A percentile compares a stretch with the other conserved stretches of the same genome.
phyloP scores from a whole-genome alignment of 768 basidiomycete genomes.

The Boletus pseudo-olivaceus region DNA sequence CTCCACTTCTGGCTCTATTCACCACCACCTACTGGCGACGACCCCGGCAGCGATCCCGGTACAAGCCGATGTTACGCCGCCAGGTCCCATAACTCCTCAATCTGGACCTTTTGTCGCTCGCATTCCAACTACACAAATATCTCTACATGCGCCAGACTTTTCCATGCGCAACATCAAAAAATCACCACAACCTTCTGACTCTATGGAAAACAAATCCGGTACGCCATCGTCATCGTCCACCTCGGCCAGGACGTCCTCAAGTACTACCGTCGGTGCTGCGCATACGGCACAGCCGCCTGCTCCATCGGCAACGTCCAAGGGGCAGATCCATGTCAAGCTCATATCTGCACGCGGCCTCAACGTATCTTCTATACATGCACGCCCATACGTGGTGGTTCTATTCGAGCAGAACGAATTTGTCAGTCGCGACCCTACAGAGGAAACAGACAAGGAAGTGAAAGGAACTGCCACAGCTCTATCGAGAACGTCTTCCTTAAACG shows the following conservation, averaged over 20 bases:
- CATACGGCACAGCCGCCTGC: conserved; percentile 27
- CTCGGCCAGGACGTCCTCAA: conserved; percentile 34
- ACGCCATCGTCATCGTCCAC: conserved; percentile 42
- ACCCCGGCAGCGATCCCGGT: conserved; percentile 19
- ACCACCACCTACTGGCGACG: conserved; percentile 31
- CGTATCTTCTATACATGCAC: conserved; percentile 58
- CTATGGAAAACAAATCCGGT: conserved; percentile 36
- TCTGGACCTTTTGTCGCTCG: conserved; percentile 47
- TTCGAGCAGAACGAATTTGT: conserved; percentile 99
- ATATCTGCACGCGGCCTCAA: conserved; percentile 86
- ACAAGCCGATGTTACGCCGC: conserved; percentile 37
- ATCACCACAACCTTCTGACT: conserved; percentile 27
- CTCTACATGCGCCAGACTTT: conserved; percentile 84
- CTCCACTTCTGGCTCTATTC: conserved; percentile 18
- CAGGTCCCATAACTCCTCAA: conserved; percentile 46
- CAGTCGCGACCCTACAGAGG: conserved; percentile 81
- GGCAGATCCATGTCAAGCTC: conserved; percentile 94
- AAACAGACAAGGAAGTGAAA: conserved; percentile 85
- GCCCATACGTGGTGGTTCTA: conserved; percentile 93
- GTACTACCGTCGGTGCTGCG: conserved; percentile 13
- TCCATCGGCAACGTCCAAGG: conserved; percentile 42
- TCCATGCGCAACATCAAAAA: conserved; percentile 65
- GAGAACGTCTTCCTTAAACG: conserved; percentile 57
- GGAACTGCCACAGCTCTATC: conserved; percentile 63
- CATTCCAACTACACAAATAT: conserved; percentile 58